These are phyloP conservation scores for Mycena polygramma DNA, from an alignment of 768 basidiomycete genomes.

Conservation along the genomic window DNA sequence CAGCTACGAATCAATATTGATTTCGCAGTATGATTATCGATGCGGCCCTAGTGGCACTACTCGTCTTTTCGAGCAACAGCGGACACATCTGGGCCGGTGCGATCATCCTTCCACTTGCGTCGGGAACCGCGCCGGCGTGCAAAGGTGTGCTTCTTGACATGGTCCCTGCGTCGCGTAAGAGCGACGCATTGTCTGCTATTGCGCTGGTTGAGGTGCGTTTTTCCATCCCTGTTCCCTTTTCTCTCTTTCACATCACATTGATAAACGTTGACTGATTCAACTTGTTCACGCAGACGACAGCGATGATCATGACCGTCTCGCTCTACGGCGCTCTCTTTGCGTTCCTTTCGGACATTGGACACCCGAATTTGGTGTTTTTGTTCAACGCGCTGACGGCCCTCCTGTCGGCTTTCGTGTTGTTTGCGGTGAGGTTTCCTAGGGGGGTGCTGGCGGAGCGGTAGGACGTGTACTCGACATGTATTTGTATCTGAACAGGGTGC, in stretches of 20 bases:
- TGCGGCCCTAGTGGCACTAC: constrained; percentile 14
- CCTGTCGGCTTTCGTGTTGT: constrained; percentile 15
- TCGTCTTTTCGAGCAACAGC: constrained; percentile 18
- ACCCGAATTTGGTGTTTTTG: constrained; percentile 30
- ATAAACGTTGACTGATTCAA: not conserved
- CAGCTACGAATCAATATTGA: not conserved
- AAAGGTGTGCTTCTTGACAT: constrained; percentile 34
- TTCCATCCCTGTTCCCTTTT: not conserved
- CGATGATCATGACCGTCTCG: constrained; percentile 29
- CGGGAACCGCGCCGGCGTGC: constrained; percentile 31
- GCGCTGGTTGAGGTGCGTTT: constrained; percentile 30
- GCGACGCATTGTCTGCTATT: constrained; percentile 30
- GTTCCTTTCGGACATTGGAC: constrained; percentile 18
- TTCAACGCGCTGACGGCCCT: constrained; percentile 26
- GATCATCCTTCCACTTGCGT: constrained; percentile 29
- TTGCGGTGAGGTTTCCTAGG: constrained; percentile 24
- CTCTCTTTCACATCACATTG: not conserved
- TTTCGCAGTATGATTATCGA: constrained; percentile 30
- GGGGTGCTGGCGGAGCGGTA: not conserved
- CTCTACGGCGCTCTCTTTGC: constrained; percentile 32
- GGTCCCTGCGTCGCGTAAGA: constrained; percentile 19
- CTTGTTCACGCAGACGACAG: constrained; percentile 19
- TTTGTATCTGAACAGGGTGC: too few species aligned
- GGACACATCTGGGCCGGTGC: constrained; percentile 28
- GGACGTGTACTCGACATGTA: too few species aligned